Evolutionary conservation across 1,284 basidiomycete species (phyloP).

Genomic region (Sutorius eximius): DNA sequence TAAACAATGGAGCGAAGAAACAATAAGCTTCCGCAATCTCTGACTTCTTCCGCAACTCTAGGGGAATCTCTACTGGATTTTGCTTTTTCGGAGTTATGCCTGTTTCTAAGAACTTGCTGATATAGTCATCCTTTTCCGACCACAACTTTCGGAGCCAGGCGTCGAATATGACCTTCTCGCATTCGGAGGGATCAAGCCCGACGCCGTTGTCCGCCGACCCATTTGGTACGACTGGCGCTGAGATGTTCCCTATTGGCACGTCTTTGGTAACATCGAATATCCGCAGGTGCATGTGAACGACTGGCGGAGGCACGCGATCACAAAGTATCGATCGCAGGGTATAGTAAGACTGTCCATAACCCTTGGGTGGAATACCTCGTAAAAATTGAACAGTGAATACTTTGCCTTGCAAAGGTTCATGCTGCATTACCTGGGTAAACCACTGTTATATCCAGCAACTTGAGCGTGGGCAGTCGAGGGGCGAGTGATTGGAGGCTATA

Average conservation of each 20-base stretch:
- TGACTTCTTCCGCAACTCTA: conserved; percentile 49
- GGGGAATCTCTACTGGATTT: conserved; percentile 53
- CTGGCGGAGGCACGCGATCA: conserved; percentile 79
- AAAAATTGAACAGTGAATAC: conserved; percentile 6
- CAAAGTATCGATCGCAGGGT: conserved; percentile 89
- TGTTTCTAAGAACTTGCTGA: conserved; percentile 61
- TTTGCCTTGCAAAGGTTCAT: neutral
- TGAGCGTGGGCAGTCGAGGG: conserved; percentile 74
- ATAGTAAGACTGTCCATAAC: conserved; percentile 83
- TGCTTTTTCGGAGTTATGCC: conserved; percentile 39
- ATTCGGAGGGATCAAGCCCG: conserved; percentile 63
- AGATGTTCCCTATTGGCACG: conserved; percentile 65
- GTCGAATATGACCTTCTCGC: conserved; percentile 76
- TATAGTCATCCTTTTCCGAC: conserved; percentile 79
- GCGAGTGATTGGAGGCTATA: conserved; percentile 82
- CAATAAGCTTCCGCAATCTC: conserved; percentile 68
- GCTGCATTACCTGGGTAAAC: conserved; percentile 74
- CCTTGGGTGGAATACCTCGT: conserved; percentile 63
- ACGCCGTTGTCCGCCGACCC: conserved; percentile 32
- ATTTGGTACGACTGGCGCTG: conserved; percentile 36
- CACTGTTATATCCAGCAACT: conserved; percentile 86
- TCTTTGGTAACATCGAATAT: conserved; percentile 65
- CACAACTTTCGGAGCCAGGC: conserved; percentile 81
- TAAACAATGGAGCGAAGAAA: conserved; percentile 62
- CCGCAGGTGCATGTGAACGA: conserved; percentile 84